Base-by-base conservation (phyloP, 495 filamentous ascomycete genomes). In the Chlorociboria aeruginascens region DNA sequence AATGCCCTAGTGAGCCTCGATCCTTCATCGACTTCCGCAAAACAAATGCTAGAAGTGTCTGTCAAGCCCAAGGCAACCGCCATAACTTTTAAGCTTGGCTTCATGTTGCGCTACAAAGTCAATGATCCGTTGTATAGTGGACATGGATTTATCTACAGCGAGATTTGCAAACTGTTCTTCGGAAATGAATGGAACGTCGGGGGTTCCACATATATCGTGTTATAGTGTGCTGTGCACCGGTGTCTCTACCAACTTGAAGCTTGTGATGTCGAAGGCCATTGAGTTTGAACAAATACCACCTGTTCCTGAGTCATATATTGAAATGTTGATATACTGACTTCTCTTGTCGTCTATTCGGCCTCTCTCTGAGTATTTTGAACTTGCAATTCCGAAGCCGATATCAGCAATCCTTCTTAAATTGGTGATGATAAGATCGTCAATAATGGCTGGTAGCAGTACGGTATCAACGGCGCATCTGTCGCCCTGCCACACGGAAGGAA, bases 61-160 rank as follows among this genome's bases (percentile, higher is more conserved):
- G 28, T 48, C 7, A 32, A 7, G 30, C 54, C 17, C 7, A 60
- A 35, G 12, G 52, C 57, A 17, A 62, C 32, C 43, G 65, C 63
- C 9, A 65, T n/a, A 12, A 66, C 51, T 25, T 44, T 54, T 6
- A 65, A 40, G 9, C 6, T 32, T 4, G 64, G 63, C 13, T 45
- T 60, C 40, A 64, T 67, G 38, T 65, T 65, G 57, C 1, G 61
- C 55, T 10, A 61, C 33, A 1, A 61, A 36, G 41, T 65, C 62
- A 6, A 64, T 45, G 17, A 63, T 35, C 33, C 33, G 33, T 10
- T 35, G 33, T 35, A 13, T 35, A 35, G 33, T 35, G 13, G 33
- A 10, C 10, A 46, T 37, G 33, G 25, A 25, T 12, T 13, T 13
- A 1, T 30, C 16, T 44, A 47, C 34, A 16, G 14, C 43, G 33